Conservation (phyloP, 352 stramenopile genomes). For the Phytopythium delawarense region DNA sequence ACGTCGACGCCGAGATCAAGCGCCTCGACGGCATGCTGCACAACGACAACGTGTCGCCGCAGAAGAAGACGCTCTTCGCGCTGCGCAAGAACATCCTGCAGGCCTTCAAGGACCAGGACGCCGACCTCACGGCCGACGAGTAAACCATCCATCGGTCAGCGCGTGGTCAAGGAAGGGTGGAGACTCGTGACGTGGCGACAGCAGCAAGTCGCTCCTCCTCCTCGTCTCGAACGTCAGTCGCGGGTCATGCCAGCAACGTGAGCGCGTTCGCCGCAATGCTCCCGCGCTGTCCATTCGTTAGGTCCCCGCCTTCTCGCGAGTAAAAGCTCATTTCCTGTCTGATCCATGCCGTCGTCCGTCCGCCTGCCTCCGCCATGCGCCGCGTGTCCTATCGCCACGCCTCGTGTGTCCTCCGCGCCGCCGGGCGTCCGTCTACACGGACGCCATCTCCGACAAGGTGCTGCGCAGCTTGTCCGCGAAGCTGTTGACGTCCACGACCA, state of each 20-base stretch:
- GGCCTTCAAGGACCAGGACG: constrained; percentile 45
- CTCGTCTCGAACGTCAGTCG: too few relatives aligned
- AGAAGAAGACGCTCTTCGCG: constrained; percentile 89
- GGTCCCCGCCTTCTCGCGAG: background rate
- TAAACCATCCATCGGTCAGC: background rate
- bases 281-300: too few relatives aligned
- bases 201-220: too few relatives aligned
- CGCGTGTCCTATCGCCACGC: background rate
- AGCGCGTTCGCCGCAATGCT: background rate
- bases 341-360: background rate
- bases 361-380: background rate
- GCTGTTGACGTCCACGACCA: constrained; percentile 64
- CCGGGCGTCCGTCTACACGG: constrained; percentile 17
- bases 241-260: too few relatives aligned
- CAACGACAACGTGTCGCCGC: constrained; percentile 75
- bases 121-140: constrained; percentile 17
- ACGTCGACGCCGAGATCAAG: constrained; percentile 82
- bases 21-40: constrained; percentile 72
- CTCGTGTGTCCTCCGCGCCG: background rate
- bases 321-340: constrained; percentile 2
- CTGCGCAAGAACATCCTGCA: constrained; percentile 90
- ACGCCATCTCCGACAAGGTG: constrained; percentile 85
- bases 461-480: constrained; percentile 83
- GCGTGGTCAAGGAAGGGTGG: too few relatives aligned
- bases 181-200: too few relatives aligned